phyloP scores from a whole-genome alignment of 1,284 basidiomycete species.

The Puccinia horiana region DNA sequence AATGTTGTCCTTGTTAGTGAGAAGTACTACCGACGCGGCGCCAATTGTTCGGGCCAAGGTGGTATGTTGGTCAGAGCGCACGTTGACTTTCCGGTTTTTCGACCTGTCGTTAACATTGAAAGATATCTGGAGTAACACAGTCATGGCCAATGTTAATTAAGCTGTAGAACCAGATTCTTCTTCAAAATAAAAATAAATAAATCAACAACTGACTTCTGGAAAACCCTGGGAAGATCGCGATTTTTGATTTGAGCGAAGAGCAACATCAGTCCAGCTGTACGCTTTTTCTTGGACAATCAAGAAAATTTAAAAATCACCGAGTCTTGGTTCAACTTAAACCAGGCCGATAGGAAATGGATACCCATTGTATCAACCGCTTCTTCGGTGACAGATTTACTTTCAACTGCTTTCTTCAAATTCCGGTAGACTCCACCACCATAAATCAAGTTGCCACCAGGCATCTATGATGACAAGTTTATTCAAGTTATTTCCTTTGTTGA shows the following conservation, averaged over 20 bases:
- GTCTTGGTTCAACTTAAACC: slow-evolving; percentile 25
- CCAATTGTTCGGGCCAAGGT: slow-evolving; percentile 54
- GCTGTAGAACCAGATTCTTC: neutral
- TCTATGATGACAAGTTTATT: neutral
- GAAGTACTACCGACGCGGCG: slow-evolving; percentile 52
- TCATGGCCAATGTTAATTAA: slow-evolving; percentile 14
- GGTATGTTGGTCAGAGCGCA: slow-evolving; percentile 52
- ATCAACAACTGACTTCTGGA: neutral
- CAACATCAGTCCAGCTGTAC: neutral
- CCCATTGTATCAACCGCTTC: slow-evolving; percentile 21
- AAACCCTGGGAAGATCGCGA: neutral
- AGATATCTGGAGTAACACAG: neutral
- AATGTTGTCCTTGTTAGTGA: slow-evolving; percentile 53
- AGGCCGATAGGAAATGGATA: slow-evolving; percentile 11
- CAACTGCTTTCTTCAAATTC: slow-evolving; percentile 33
- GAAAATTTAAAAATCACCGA: neutral
- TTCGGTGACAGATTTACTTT: neutral
- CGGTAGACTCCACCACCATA: slow-evolving; percentile 26
- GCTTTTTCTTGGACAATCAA: neutral
- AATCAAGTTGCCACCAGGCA: slow-evolving; percentile 12
- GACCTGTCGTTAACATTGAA: neutral
- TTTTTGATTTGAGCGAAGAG: neutral
- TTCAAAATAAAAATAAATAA: neutral
- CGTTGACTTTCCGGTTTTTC: slow-evolving; percentile 50
- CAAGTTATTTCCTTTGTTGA: neutral